Conservation (phyloP, 495 filamentous ascomycete species). For the Xylaria acuta region DNA sequence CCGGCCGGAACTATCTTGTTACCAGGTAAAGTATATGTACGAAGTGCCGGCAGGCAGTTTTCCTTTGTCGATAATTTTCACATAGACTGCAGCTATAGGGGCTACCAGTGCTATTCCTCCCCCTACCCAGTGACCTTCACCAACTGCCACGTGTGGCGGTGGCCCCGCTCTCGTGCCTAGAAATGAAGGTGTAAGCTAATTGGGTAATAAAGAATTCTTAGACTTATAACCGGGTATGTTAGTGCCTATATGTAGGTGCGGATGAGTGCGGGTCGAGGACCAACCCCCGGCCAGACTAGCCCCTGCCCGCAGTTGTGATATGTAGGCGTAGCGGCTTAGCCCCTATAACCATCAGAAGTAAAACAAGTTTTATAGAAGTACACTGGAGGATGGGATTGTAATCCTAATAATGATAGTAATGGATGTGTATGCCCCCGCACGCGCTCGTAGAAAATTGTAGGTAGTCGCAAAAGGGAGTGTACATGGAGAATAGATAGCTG, state of each 20-base stretch:
- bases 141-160: slow-evolving; percentile 5
- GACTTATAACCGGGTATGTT: not conserved
- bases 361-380: no score
- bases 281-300: not conserved
- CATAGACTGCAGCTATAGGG: not conserved
- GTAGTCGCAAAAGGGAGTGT: not conserved
- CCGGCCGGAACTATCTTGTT: not conserved
- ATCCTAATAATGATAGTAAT: not conserved
- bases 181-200: not conserved
- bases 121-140: no score
- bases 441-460: not conserved
- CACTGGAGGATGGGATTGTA: no score
- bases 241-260: slow-evolving; percentile 9
- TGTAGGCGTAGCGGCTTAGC: not conserved
- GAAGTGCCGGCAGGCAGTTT: not conserved
- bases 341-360: not conserved
- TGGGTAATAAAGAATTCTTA: not conserved
- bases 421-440: not conserved
- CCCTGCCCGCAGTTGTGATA: not conserved
- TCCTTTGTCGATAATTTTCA: not conserved
- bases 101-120: not conserved
- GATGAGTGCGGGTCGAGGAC: not conserved
- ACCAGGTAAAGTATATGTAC: not conserved
- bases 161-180: not conserved
- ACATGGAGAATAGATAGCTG: not conserved